Percentiles rank a stretch among this genome's conserved stretches.
Evolutionary conservation across 2,329 filamentous ascomycete genomes (phyloP).

Genomic region (Raffaelea arxii): DNA sequence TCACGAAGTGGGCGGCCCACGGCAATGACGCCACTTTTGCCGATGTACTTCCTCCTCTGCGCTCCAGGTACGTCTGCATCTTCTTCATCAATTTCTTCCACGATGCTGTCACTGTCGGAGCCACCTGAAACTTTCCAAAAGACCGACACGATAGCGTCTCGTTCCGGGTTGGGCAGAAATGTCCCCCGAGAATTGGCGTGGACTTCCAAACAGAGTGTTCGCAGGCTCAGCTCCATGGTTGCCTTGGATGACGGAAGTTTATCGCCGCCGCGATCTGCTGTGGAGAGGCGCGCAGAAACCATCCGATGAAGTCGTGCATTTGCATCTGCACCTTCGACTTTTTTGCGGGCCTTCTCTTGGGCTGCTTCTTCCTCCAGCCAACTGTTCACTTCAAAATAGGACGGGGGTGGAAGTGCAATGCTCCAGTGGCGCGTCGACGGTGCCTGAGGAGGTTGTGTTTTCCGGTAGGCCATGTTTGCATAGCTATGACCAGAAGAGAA

Average conservation of each 20-base stretch:
- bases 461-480: too few species aligned
- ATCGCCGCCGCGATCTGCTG: neutral
- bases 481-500: too few species aligned
- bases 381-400: constrained; percentile 53
- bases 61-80: too few species aligned
- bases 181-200: constrained; percentile 80
- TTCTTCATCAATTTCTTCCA: too few species aligned
- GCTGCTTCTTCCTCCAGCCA: constrained; percentile 48
- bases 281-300: neutral
- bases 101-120: constrained; percentile 14
- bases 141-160: constrained; percentile 79
- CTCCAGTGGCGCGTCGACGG: constrained; percentile 57
- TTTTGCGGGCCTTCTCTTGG: constrained; percentile 15
- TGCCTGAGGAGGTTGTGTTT: too few species aligned
- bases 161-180: constrained; percentile 77
- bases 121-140: constrained; percentile 72
- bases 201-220: constrained; percentile 85
- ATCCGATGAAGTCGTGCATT: neutral
- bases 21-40: constrained; percentile 60
- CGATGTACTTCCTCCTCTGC: too few species aligned
- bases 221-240: constrained; percentile 68
- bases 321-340: neutral
- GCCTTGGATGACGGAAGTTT: neutral
- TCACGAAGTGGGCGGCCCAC: constrained; percentile 48
- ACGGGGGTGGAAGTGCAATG: constrained; percentile 61